These are phyloP conservation scores for Colletotrichum tanaceti DNA, from an alignment of 2,329 filamentous ascomycete genomes.

Conservation along the genomic window DNA sequence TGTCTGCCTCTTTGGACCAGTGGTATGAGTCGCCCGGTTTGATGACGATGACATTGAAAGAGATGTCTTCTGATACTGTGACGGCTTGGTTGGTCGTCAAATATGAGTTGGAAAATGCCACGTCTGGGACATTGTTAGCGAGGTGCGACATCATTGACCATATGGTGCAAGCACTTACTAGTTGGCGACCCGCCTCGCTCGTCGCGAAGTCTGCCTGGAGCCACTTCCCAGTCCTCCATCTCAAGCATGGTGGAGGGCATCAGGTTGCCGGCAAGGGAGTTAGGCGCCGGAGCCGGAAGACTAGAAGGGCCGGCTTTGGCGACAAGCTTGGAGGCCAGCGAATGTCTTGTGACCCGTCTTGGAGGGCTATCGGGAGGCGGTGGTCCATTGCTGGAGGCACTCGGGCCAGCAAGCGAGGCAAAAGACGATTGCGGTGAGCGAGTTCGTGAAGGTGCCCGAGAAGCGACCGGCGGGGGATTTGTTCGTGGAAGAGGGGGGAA, in stretches of 20 bases:
- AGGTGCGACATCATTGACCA: too few species aligned
- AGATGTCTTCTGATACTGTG: conserved; percentile 51
- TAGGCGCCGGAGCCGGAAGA: background rate
- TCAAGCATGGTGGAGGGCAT: conserved; percentile 42
- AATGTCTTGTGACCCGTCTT: conserved; percentile 27
- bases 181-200: conserved; percentile 43
- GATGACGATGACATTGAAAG: conserved; percentile 55
- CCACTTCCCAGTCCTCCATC: conserved; percentile 60
- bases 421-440: background rate
- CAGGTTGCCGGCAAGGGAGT: background rate
- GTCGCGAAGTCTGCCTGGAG: conserved; percentile 55
- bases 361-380: background rate
- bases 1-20: conserved; percentile 47
- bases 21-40: conserved; percentile 52
- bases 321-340: conserved; percentile 3
- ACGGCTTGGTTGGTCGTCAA: conserved; percentile 52
- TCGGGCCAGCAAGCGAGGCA: background rate
- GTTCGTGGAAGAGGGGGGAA: conserved; percentile 2
- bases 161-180: conserved; percentile 48
- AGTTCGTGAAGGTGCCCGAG: background rate
- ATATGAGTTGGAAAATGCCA: conserved; percentile 59
- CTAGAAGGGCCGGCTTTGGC: background rate
- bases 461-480: background rate
- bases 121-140: conserved; percentile 46
- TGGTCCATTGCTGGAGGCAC: background rate